Conservation (phyloP, 495 filamentous ascomycete genomes). For the Acidomyces sp. region DNA sequence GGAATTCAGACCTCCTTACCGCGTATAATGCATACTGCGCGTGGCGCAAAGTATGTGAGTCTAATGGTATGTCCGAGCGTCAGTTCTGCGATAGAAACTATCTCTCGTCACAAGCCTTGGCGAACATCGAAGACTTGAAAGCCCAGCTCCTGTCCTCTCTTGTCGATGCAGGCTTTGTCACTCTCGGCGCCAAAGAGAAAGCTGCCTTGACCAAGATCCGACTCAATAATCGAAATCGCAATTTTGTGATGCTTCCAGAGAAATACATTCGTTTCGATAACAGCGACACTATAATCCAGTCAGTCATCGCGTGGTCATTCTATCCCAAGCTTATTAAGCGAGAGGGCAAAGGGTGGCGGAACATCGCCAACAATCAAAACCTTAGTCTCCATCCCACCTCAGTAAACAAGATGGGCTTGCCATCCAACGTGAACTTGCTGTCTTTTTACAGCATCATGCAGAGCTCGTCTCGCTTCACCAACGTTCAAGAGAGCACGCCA, state of each 20-base stretch:
- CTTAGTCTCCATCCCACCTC: conserved; percentile 75
- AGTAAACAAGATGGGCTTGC: conserved; percentile 55
- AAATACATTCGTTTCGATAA: conserved; percentile 57
- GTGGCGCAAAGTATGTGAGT: conserved; percentile 69
- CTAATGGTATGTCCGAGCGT: conserved; percentile 52
- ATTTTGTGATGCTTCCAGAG: conserved; percentile 68
- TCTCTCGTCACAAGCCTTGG: conserved; percentile 66
- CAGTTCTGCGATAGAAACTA: conserved; percentile 89
- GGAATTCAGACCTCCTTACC: conserved; percentile 83
- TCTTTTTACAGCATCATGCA: conserved; percentile 97
- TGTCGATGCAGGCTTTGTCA: conserved; percentile 68
- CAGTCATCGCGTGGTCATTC: conserved; percentile 81
- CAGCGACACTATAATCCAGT: conserved; percentile 63
- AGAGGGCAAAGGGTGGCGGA: conserved; percentile 82
- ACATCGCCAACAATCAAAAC: conserved; percentile 76
- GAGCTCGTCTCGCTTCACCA: conserved; percentile 61
- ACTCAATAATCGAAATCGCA: conserved; percentile 46
- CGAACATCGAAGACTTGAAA: conserved; percentile 88
- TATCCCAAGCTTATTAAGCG: conserved; percentile 82
- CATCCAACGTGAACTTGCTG: conserved; percentile 56
- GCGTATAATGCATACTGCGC: conserved; percentile 83
- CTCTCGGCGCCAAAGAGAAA: conserved; percentile 55
- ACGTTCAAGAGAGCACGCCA: conserved; percentile 78
- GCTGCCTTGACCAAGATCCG: conserved; percentile 47
- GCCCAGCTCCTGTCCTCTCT: conserved; percentile 72